These are phyloP conservation scores for Zygosaccharomyces rouxii DNA, from an alignment of 805 yeast species.

Conservation along the genomic window DNA sequence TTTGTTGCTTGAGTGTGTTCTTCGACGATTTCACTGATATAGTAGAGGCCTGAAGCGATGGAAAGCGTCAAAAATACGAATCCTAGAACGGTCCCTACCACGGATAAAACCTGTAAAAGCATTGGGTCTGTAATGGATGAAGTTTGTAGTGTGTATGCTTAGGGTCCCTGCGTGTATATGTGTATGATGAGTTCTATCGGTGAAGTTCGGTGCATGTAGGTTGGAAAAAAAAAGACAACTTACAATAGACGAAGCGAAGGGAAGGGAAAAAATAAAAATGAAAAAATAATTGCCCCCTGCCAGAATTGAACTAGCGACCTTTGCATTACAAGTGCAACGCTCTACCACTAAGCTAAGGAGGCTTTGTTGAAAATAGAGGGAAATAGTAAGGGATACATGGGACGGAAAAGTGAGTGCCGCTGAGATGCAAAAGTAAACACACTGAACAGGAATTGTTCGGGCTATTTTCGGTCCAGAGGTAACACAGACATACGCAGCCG, in stretches of 20 bases:
- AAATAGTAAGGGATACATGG: no score
- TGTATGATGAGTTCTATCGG: background rate
- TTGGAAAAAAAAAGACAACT: background rate
- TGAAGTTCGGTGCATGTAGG: background rate
- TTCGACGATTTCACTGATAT: constrained; percentile 86
- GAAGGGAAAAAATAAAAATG: background rate
- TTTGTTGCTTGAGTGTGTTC: constrained; percentile 86
- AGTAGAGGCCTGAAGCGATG: constrained; percentile 87
- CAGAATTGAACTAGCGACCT: constrained; percentile 94
- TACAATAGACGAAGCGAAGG: background rate
- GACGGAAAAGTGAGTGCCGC: no score
- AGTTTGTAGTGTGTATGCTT: background rate
- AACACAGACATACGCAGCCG: no score
- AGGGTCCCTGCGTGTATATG: background rate
- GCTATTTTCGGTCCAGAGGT: no score
- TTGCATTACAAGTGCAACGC: constrained; percentile 99
- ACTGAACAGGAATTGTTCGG: no score
- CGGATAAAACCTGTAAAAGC: constrained; percentile 57
- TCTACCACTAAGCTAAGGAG: constrained; percentile 99
- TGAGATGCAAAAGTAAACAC: no score
- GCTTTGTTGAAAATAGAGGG: constrained; percentile 38
- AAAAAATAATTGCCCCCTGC: constrained; percentile 55
- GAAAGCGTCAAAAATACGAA: constrained; percentile 58
- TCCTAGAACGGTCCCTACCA: constrained; percentile 57
- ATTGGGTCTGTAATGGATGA: constrained; percentile 30